Conservation (phyloP, 208 protist genomes). For the Crithidia brevicula region DNA sequence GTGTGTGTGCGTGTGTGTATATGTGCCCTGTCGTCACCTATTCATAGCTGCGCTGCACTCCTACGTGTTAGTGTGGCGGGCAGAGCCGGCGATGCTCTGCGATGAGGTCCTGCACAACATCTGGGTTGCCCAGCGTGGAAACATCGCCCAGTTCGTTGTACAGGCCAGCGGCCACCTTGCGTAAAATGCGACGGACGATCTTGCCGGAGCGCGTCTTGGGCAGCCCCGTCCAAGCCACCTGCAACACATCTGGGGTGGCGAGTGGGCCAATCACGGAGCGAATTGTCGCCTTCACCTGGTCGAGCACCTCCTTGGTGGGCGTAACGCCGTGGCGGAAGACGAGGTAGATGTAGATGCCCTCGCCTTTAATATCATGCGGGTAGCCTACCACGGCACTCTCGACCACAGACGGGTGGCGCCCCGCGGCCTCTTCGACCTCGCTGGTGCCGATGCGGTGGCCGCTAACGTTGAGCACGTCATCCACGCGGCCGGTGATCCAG, state of each 20-base stretch:
- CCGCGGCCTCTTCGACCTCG: slow-evolving; percentile 95
- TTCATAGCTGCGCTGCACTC: not conserved
- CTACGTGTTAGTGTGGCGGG: not conserved
- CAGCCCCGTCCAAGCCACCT: slow-evolving; percentile 76
- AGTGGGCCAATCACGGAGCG: slow-evolving; percentile 95
- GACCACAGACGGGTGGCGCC: slow-evolving; percentile 77
- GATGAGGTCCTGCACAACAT: slow-evolving; percentile 67
- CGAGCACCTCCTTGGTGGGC: slow-evolving; percentile 57
- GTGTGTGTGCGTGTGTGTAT: no score
- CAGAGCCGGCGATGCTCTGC: slow-evolving; percentile 16
- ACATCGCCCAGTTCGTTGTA: slow-evolving; percentile 91
- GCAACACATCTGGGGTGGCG: slow-evolving; percentile 93
- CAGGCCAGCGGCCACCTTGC: slow-evolving; percentile 93
- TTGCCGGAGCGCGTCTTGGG: slow-evolving; percentile 99
- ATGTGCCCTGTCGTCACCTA: not conserved
- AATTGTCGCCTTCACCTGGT: slow-evolving; percentile 74
- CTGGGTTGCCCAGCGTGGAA: slow-evolving; percentile 93
- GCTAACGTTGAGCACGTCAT: slow-evolving; percentile 98
- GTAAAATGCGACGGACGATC: slow-evolving; percentile 98
- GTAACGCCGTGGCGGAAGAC: slow-evolving; percentile 81
- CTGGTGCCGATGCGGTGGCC: slow-evolving; percentile 97
- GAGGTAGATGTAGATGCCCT: slow-evolving; percentile 95
- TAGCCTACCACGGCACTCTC: slow-evolving; percentile 96
- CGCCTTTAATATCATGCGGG: slow-evolving; percentile 95
- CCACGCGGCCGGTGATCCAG: slow-evolving; percentile 98